These are phyloP conservation scores for Euphorbia lathyris DNA, from an alignment of 345 rosid species.

Conservation along the genomic window DNA sequence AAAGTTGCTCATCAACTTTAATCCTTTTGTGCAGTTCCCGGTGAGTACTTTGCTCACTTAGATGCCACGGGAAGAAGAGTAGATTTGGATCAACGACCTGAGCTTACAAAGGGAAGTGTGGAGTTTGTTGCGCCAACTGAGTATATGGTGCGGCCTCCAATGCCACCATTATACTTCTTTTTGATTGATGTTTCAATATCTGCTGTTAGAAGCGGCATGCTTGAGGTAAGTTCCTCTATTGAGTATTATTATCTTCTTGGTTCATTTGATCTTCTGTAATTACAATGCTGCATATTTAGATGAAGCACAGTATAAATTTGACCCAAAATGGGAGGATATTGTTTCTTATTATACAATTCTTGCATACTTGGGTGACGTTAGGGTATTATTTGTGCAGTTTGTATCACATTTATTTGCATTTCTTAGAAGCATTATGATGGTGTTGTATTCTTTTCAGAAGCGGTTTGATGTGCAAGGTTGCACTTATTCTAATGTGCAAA, in stretches of 20 bases:
- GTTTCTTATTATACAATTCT: not conserved
- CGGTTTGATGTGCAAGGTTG: not conserved
- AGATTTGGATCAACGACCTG: conserved; percentile 94
- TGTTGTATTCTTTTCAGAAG: not conserved
- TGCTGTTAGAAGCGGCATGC: conserved; percentile 86
- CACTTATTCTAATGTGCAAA: not conserved
- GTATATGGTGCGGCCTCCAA: conserved; percentile 99
- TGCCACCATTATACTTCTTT: conserved; percentile 95
- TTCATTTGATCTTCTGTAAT: not conserved
- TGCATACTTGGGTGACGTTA: not conserved
- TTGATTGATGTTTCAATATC: conserved; percentile 93
- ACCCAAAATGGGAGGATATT: not conserved
- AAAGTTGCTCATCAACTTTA: conserved; percentile 20
- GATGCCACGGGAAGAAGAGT: conserved; percentile 89
- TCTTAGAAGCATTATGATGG: not conserved
- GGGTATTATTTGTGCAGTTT: not conserved
- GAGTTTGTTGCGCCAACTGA: conserved; percentile 97
- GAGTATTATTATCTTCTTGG: conserved; percentile 1
- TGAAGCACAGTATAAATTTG: not conserved
- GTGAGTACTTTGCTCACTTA: conserved; percentile 86
- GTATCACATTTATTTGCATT: not conserved
- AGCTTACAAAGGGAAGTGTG: conserved; percentile 87
- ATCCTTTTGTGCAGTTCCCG: conserved; percentile 59
- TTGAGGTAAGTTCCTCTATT: conserved; percentile 66
- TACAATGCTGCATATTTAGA: not conserved